Percentiles rank a stretch among this genome's conserved stretches.
phyloP scores from a whole-genome alignment of 1,284 basidiomycete genomes.

The Fomitiporia mediterranea region DNA sequence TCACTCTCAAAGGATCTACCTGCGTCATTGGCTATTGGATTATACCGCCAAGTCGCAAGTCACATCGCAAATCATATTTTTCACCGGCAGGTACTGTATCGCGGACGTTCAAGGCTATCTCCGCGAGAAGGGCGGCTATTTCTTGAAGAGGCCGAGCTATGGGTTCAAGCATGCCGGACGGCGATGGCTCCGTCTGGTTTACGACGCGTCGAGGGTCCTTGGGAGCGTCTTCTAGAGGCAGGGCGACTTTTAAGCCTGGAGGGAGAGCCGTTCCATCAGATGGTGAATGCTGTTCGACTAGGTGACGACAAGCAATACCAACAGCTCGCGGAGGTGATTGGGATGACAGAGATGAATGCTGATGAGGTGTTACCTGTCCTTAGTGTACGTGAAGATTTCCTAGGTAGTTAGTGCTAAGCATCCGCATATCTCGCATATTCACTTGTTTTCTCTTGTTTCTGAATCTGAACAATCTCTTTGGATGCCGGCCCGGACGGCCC shows the following conservation, averaged over 20 bases:
- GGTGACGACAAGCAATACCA: slow-evolving; percentile 36
- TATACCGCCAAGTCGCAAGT: slow-evolving; percentile 69
- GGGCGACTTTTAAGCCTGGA: slow-evolving; percentile 60
- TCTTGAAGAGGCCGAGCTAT: slow-evolving; percentile 67
- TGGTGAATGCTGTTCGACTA: slow-evolving; percentile 36
- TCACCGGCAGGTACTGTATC: slow-evolving; percentile 77
- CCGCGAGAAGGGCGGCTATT: slow-evolving; percentile 51
- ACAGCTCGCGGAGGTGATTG: slow-evolving; percentile 40
- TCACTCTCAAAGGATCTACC: slow-evolving; percentile 62
- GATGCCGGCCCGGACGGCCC: neutral
- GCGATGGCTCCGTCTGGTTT: slow-evolving; percentile 43
- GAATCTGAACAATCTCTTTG: neutral
- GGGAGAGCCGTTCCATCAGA: slow-evolving; percentile 41
- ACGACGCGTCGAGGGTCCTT: slow-evolving; percentile 59
- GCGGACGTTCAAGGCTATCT: slow-evolving; percentile 58
- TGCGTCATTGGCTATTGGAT: slow-evolving; percentile 41
- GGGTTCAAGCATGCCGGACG: slow-evolving; percentile 68
- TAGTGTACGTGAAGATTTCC: slow-evolving; percentile 40
- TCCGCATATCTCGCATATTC: neutral
- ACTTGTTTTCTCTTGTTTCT: neutral
- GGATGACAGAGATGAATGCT: slow-evolving; percentile 45
- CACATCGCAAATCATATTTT: slow-evolving; percentile 70
- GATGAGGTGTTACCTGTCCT: slow-evolving; percentile 51
- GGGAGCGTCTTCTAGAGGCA: slow-evolving; percentile 66
- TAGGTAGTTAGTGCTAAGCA: neutral